phyloP scores from a whole-genome alignment of 2,329 filamentous ascomycete genomes.

The Aspergillus proliferans region DNA sequence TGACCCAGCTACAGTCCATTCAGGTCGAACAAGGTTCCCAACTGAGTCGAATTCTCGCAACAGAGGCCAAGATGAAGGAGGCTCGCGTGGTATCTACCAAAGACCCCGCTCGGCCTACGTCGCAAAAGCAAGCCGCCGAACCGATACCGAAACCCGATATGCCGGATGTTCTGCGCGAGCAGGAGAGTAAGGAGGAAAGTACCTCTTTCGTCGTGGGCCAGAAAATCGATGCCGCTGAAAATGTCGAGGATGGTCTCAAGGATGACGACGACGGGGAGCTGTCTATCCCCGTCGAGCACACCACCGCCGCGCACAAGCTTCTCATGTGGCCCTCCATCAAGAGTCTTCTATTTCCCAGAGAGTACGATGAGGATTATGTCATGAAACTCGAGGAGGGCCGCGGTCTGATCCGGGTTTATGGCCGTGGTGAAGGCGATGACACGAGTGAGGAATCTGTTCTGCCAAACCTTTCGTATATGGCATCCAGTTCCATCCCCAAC shows the following conservation, averaged over 20 bases:
- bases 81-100: background rate
- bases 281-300: slow-evolving; percentile 77
- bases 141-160: slow-evolving; percentile 21
- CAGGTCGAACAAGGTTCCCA: slow-evolving; percentile 13
- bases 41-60: slow-evolving; percentile 6
- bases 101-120: slow-evolving; percentile 2
- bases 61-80: slow-evolving; percentile 1
- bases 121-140: slow-evolving; percentile 9
- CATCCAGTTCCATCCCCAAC: slow-evolving; percentile 13
- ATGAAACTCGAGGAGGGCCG: slow-evolving; percentile 68
- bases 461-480: slow-evolving; percentile 32
- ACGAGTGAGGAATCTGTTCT: slow-evolving; percentile 40
- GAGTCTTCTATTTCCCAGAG: slow-evolving; percentile 52
- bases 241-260: slow-evolving; percentile 9
- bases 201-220: slow-evolving; percentile 2
- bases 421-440: slow-evolving; percentile 68
- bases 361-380: slow-evolving; percentile 63
- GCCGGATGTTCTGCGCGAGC: slow-evolving; percentile 6
- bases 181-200: slow-evolving; percentile 10
- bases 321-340: slow-evolving; percentile 66
- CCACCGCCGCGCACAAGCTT: slow-evolving; percentile 79
- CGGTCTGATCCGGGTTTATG: slow-evolving; percentile 68
- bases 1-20: slow-evolving; percentile 13
- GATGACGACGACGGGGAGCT: slow-evolving; percentile 48
- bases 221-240: slow-evolving; percentile 1